Evolutionary conservation across 1,139 yeast genomes (phyloP), one percentile per base, ranked within the genome.

Genomic region (Sugiyamaella novakii): DNA sequence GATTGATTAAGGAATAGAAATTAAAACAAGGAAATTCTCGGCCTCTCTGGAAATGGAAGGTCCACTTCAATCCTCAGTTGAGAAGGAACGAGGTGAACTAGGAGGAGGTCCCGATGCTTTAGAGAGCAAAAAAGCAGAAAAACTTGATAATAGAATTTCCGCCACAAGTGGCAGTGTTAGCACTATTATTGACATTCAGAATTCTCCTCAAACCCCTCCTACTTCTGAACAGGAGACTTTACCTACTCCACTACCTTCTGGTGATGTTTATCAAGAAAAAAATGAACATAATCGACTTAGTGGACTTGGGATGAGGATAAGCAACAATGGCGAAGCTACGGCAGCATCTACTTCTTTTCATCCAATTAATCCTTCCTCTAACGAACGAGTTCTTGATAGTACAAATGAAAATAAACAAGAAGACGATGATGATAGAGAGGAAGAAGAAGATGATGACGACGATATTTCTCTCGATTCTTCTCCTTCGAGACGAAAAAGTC

Each of bases 171-270:
- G n/a, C n/a, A n/a, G n/a, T n/a, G n/a, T n/a, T n/a, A n/a, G n/a
- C n/a, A n/a, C n/a, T n/a, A n/a, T n/a, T n/a, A n/a, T n/a, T n/a
- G n/a, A n/a, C n/a, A n/a, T n/a, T n/a, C n/a, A n/a, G n/a, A 22
- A 22, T 22, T 22, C 25, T 3, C 54, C 54, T 17, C 47, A 43
- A 18, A 52, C 55, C 3, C 56, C 56, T 22, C 56, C 54, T 11
- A 47, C 48, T 11, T 40, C 47, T 5, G 47, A 44, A n/a, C 29
- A 21, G 21, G 40, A 30, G n/a, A 31, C 44, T n/a, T 46, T 56
- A 12, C 59, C 59, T 19, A 56, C 59, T 11, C 59, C 59, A 21
- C 38, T 56, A 22, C 58, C 58, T 12, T 56, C 59, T 3, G 59
- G 58, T 11, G 46, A 46, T 33, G 53, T 54, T 5, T 47, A 50